Base-by-base conservation (phyloP, 768 basidiomycete genomes). In the Mycena pura region DNA sequence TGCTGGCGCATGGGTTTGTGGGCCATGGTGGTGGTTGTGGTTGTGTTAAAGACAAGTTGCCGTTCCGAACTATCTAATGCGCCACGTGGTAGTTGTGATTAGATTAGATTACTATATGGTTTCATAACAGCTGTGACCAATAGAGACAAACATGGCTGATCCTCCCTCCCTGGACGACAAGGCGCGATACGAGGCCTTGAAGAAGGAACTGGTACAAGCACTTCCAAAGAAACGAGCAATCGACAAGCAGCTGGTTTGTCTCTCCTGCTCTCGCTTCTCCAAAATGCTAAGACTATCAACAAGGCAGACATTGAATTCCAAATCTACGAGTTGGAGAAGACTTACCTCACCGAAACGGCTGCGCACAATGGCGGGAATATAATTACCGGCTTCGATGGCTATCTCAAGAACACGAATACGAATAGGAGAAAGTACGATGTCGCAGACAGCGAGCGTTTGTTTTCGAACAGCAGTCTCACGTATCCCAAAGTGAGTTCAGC, bases 301-400 rank as follows among this genome's bases (percentile, higher is more conserved):
- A 61, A 94, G 92, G 90, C 91, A 21, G 83, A 88, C 67, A 80
- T 91, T 57, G 93, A 95, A 76, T 78, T 86, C 27, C 86, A 91
- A 68, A 90, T 95, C 66, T 91, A 91, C 76, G 87, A 85, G 62
- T 80, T 91, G 25, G 93, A 95, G 72, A 85, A 84, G 9, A 76
- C 82, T 4, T 95, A 94, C 73, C 78, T 95, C 32, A 84, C 86
- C 7, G 93, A 95, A 51, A 93, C 93, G 0, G 85, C 88, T 1
- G 79, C 80, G 0, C 88, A 90, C 62, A 88, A 86, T 67, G 91
- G 92, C 17, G 93, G 93, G 28, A 94, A 95, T 66, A 93, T 95
- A 52, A 89, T 95, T 34, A 89, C 89, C 67, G 93, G 93, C 5
- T 94, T 94, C 64, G 93, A 94, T 54, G 87, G 88, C 39, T 95